Base-by-base conservation (phyloP, 225 moss, liverwort and hornwort genomes). In the Ulota crispa region DNA sequence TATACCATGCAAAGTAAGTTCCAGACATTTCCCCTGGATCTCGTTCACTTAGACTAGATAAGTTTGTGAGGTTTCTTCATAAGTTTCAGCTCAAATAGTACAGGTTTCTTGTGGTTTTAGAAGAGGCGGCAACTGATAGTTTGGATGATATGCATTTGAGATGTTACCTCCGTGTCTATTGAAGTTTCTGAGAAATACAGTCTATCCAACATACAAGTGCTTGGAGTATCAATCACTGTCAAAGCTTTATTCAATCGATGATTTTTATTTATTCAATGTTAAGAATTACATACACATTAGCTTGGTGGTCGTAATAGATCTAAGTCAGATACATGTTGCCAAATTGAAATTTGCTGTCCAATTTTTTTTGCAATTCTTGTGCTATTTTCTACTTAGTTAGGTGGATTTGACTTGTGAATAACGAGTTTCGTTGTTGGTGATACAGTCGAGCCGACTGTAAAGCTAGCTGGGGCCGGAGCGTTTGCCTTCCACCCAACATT, bases 401-500 rank as follows among this genome's bases (percentile, higher is more conserved):
- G 16, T 79, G 70, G 16, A 45, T 61, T 62, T 39, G 23, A 37
- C 34, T 72, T 70, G 45, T 37, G 61, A 18, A 26, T 37, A 55
- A 68, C 39, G 39, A 79, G 53, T 75, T 72, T 68, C n/a, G 41
- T 24, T 72, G 68, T 80, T 85, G 78, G 45, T 87, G 83, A 59
- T 92, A 83, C 92, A 97, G 97, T 92, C 82, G 99, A 99, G 79
- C 87, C 93, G 57, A 93, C 99, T 68, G 92, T 99, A 56, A 99
- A 94, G 89, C 87, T 99, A 41, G 86, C 92, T 82, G 99, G 99
- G 85, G 99, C 99, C 69, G 96, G 96, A 83, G 96, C 96, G 24
- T 94, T 96, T 87, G 96, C 96, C 26, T 99, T 99, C 67, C 96
- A 99, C 84, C 96, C 99, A 68, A 89, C 93, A 34, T 77, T 99